Evolutionary conservation across 129 eudicot genomes (phyloP).

Genomic region (Ambrosia artemisiifolia): DNA sequence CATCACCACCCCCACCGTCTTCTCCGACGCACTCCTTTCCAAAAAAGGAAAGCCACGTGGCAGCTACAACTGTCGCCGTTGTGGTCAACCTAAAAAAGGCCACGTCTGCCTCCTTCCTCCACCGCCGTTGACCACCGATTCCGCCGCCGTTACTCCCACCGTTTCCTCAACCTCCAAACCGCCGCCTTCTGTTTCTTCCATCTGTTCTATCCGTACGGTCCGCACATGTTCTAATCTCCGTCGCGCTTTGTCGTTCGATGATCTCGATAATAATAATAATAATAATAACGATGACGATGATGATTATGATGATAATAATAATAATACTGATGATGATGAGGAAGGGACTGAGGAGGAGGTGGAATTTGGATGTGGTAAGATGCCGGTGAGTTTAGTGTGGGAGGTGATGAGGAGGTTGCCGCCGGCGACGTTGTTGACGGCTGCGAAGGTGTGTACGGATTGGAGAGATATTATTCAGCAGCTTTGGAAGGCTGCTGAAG

Average conservation of each 20-base stretch:
- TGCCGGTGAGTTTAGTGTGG: conserved; percentile 59
- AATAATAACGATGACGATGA: conserved; percentile 25
- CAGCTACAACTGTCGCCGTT: conserved; percentile 88
- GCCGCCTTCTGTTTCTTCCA: conserved; percentile 28
- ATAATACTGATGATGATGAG: conserved; percentile 29
- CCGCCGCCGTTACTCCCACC: conserved; percentile 16
- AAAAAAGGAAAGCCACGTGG: conserved; percentile 78
- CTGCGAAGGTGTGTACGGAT: conserved; percentile 77
- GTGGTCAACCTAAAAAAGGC: conserved; percentile 85
- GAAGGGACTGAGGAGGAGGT: conserved; percentile 32
- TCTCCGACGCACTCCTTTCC: conserved; percentile 39
- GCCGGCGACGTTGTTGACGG: conserved; percentile 69
- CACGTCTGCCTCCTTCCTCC: conserved; percentile 56
- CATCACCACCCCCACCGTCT: conserved; percentile 42
- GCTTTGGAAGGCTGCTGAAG: conserved; percentile 89
- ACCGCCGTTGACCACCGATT: conserved; percentile 15
- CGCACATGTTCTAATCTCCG: conserved; percentile 38
- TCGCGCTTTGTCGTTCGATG: conserved; percentile 75
- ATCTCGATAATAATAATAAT: conserved; percentile 33
- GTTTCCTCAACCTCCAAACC: conserved; percentile 32
- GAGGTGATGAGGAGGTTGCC: conserved; percentile 78
- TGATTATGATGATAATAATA: conserved; percentile 22
- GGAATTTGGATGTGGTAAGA: conserved; percentile 36
- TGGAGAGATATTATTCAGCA: conserved; percentile 69
- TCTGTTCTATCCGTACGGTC: conserved; percentile 27